phyloP scores from a whole-genome alignment of 139 green algal genomes.

The Auxenochlorella pyrenoidosa region DNA sequence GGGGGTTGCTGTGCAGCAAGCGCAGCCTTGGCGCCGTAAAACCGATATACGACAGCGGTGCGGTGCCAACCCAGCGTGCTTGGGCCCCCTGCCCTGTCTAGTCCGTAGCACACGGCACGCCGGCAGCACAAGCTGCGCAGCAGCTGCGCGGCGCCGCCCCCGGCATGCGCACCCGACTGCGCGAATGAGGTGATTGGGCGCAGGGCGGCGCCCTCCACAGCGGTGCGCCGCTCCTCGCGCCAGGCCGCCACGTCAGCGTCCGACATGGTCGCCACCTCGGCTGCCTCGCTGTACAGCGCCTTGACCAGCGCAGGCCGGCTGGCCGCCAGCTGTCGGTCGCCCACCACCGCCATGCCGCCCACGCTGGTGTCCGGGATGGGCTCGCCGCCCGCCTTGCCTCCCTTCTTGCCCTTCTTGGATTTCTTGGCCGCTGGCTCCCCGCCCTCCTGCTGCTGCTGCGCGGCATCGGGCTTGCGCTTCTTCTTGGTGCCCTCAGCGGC shows the following conservation, averaged over 20 bases:
- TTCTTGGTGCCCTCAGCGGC: background rate
- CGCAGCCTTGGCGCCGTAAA: too few species aligned
- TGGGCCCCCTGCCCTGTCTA: too few species aligned
- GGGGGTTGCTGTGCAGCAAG: too few species aligned
- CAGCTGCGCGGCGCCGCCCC: too few species aligned
- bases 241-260: slow-evolving; percentile 50
- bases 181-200: slow-evolving; percentile 40
- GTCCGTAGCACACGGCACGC: too few species aligned
- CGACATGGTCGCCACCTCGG: slow-evolving; percentile 47
- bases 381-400: slow-evolving; percentile 16
- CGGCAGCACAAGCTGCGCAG: too few species aligned
- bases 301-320: slow-evolving; percentile 65
- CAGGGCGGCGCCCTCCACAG: slow-evolving; percentile 53
- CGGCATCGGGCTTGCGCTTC: slow-evolving; percentile 31
- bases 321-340: slow-evolving; percentile 59
- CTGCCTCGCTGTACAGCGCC: slow-evolving; percentile 64
- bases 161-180: slow-evolving; percentile 30
- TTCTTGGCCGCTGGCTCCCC: slow-evolving; percentile 28
- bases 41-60: too few species aligned
- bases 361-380: background rate
- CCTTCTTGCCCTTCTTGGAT: slow-evolving; percentile 46
- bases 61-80: too few species aligned
- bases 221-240: slow-evolving; percentile 56
- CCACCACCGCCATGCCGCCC: slow-evolving; percentile 60
- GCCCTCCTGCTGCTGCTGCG: slow-evolving; percentile 6